A percentile compares a stretch with the other conserved stretches of the same genome.
Conservation (phyloP, 2,329 filamentous ascomycete genomes). For the Fusarium devonianum region DNA sequence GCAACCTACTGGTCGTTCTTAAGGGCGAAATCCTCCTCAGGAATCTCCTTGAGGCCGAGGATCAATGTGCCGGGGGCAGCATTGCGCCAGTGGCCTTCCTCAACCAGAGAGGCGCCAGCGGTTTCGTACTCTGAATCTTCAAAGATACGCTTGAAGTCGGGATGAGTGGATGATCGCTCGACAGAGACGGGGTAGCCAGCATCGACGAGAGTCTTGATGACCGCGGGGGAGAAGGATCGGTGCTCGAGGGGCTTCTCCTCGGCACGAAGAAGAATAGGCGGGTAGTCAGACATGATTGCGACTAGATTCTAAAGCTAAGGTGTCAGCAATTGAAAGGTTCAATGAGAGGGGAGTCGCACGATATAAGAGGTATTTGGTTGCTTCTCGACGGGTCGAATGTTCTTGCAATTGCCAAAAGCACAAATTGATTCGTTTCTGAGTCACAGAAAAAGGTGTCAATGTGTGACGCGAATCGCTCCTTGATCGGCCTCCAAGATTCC, state of each 20-base stretch:
- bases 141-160: conserved; percentile 70
- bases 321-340: conserved; percentile 21
- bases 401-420: background rate
- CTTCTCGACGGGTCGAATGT: too few relatives aligned
- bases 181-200: conserved; percentile 74
- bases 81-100: conserved; percentile 71
- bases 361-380: too few relatives aligned
- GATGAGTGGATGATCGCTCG: conserved; percentile 58
- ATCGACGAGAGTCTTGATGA: conserved; percentile 64
- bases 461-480: conserved; percentile 18
- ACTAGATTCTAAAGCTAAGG: background rate
- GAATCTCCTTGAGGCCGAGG: conserved; percentile 79
- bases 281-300: conserved; percentile 41
- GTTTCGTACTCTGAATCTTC: conserved; percentile 67
- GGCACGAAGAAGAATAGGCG: conserved; percentile 60
- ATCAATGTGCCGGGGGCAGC: conserved; percentile 74
- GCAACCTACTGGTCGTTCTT: conserved; percentile 38
- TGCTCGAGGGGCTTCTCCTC: conserved; percentile 63
- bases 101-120: conserved; percentile 70
- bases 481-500: conserved; percentile 17
- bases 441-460: conserved; percentile 33
- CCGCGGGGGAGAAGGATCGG: conserved; percentile 50
- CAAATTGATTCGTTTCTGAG: conserved; percentile 26
- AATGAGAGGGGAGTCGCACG: conserved; percentile 1
- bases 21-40: conserved; percentile 69